Evolutionary conservation across 306 rosid species (phyloP), one percentile per base, ranked within the genome.

Genomic region (Cucurbita moschata): DNA sequence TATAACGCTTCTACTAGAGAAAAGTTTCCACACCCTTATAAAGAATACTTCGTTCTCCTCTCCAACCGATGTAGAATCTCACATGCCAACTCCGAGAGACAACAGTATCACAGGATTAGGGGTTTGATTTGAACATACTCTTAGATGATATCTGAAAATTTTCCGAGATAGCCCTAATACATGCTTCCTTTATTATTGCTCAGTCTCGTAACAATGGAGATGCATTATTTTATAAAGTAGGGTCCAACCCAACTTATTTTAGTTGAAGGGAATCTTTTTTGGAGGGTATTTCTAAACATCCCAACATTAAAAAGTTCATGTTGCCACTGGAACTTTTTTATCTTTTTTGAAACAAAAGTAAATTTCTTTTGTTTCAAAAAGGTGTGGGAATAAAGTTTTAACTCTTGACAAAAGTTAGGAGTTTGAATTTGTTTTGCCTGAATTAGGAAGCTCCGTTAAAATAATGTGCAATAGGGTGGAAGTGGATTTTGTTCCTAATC

Each of bases 401-500:
- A 35, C 46, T 70, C 35, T 37, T 15, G 46, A 69, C 5, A 69
- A 69, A 68, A 68, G 73, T 37, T 49, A 4, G 74, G 74, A 51
- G 44, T 50, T 70, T 51, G 60, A 35, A 50, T 70, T 70, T 70
- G 74, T 70, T 70, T 70, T 51, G 74, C 60, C 42, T 70, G 74
- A 51, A 70, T 50, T 70, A 70, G 46, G 53, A 70, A 51, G 15
- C 74, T 50, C 43, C 16, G 74, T 70, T 50, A 70, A 51, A 70
- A 30, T 76, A 72, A 54, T 71, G 79, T 21, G 52, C 43, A 79
- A 81, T 15, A 73, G 85, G 10, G 72, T 43, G 15, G 65, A 60
- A 37, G 18, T 11, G 53, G 59, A 30, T 70, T 70, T n/a, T 70
- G 42, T 70, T 74, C 60, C 54, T 57, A 64, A 84, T 79, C 59